A percentile compares a stretch with the other conserved stretches of the same genome.
These are phyloP conservation scores for Dipteronia dyeriana DNA, from an alignment of 345 rosid species.

Conservation along the genomic window DNA sequence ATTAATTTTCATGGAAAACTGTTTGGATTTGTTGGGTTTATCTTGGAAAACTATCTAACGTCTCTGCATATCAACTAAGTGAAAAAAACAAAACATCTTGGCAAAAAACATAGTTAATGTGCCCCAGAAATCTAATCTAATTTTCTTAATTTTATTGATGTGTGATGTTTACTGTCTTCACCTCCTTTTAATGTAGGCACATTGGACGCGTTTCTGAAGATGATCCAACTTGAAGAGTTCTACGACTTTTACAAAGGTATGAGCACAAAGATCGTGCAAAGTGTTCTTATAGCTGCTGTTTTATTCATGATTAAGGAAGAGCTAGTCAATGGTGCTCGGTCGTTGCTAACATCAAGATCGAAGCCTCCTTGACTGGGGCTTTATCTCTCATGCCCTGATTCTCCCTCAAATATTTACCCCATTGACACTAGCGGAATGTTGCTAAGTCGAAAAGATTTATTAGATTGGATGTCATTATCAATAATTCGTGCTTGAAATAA, in stretches of 20 bases:
- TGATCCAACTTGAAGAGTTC: slow-evolving; percentile 81
- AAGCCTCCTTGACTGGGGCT: slow-evolving; percentile 37
- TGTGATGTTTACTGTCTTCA: not conserved
- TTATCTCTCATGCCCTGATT: not conserved
- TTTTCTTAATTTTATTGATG: not conserved
- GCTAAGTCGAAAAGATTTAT: not conserved
- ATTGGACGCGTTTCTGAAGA: slow-evolving; percentile 79
- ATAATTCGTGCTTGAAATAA: slow-evolving; percentile 6
- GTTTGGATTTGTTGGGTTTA: not conserved
- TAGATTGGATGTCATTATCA: not conserved
- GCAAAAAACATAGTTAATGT: too few relatives aligned
- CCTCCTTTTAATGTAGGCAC: slow-evolving; percentile 50
- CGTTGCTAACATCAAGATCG: slow-evolving; percentile 48
- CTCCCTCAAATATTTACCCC: not conserved
- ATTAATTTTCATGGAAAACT: not conserved
- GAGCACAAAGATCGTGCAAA: slow-evolving; percentile 87
- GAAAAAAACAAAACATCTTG: too few relatives aligned
- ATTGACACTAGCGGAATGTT: not conserved
- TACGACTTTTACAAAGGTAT: slow-evolving; percentile 92
- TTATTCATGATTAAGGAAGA: slow-evolving; percentile 95
- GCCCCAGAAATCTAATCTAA: not conserved
- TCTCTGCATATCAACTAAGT: too few relatives aligned
- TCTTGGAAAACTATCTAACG: too few relatives aligned
- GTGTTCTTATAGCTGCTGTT: slow-evolving; percentile 90
- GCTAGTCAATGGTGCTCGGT: slow-evolving; percentile 68